Percentiles rank a stretch among this genome's conserved stretches.
phyloP scores from a whole-genome alignment of 2,329 filamentous ascomycete species.

The Arthrobotrys pseudoclavata region DNA sequence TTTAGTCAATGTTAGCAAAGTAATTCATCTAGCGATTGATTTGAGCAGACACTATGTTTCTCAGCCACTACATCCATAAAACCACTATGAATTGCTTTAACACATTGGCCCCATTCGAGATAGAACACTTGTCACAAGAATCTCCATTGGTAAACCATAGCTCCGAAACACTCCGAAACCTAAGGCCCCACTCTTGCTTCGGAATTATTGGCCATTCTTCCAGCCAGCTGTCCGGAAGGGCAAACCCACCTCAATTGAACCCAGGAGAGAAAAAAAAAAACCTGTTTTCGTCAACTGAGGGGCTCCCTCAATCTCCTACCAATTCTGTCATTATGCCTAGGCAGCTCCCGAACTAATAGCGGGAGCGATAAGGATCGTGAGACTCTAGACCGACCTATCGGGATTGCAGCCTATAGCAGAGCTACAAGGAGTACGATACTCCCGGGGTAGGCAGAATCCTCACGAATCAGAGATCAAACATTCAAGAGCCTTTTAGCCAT shows the following conservation, averaged over 20 bases:
- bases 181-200: constrained; percentile 12
- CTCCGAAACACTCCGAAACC: constrained; percentile 26
- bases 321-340: constrained; percentile 34
- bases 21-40: constrained; percentile 3
- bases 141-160: background rate
- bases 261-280: constrained; percentile 32
- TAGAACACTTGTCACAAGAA: constrained; percentile 22
- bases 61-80: background rate
- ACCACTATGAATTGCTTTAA: background rate
- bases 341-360: constrained; percentile 41
- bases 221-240: constrained; percentile 45
- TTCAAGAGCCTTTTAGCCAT: background rate
- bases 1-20: constrained; percentile 20
- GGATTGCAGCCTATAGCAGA: constrained; percentile 23
- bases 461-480: constrained; percentile 33
- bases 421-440: constrained; percentile 23
- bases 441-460: constrained; percentile 12
- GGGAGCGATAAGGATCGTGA: constrained; percentile 53
- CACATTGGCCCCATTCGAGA: background rate
- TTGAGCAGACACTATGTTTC: background rate
- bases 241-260: constrained; percentile 45
- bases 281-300: constrained; percentile 35
- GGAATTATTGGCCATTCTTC: constrained; percentile 8
- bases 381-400: constrained; percentile 35
- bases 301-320: constrained; percentile 46